Conservation (phyloP, 78 protist species). For the Dictyostelium intermedium region DNA sequence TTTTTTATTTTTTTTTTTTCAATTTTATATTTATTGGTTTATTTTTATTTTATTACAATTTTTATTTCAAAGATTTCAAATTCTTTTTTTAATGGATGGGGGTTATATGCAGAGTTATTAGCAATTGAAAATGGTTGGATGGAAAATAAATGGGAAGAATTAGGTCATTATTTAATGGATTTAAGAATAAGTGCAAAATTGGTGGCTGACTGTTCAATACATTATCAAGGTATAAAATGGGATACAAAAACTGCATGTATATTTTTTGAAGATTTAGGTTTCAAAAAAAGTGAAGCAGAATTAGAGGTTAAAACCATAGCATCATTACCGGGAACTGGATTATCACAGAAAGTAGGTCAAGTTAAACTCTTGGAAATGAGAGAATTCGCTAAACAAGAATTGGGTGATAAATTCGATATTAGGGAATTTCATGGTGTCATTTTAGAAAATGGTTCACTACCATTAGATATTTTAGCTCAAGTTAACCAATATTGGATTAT, state of each 20-base stretch:
- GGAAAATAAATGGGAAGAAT: slow-evolving; percentile 2
- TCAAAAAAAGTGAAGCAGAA: background rate
- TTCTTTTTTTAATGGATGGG: slow-evolving; percentile 40
- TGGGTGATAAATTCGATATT: background rate
- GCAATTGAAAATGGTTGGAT: slow-evolving; percentile 33
- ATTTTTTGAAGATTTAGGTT: slow-evolving; percentile 11
- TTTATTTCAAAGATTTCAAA: background rate
- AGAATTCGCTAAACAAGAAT: slow-evolving; percentile 1
- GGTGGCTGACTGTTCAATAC: slow-evolving; percentile 22
- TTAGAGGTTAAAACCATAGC: background rate
- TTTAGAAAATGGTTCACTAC: slow-evolving; percentile 31
- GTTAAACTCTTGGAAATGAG: slow-evolving; percentile 22
- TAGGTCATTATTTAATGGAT: slow-evolving; percentile 28
- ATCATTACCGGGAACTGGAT: slow-evolving; percentile 13
- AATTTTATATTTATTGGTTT: too few species aligned
- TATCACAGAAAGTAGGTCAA: slow-evolving; percentile 44
- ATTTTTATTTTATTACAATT: background rate
- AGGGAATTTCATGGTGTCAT: slow-evolving; percentile 34
- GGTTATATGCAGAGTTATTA: background rate
- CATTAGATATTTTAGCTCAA: slow-evolving; percentile 30
- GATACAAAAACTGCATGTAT: background rate
- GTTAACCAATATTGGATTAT: slow-evolving; percentile 37
- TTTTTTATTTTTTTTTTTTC: too few species aligned
- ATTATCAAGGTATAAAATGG: slow-evolving; percentile 48
- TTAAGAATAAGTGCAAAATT: slow-evolving; percentile 3